Conservation (phyloP, 2,329 filamentous ascomycete genomes). For the Fusarium sp. region DNA sequence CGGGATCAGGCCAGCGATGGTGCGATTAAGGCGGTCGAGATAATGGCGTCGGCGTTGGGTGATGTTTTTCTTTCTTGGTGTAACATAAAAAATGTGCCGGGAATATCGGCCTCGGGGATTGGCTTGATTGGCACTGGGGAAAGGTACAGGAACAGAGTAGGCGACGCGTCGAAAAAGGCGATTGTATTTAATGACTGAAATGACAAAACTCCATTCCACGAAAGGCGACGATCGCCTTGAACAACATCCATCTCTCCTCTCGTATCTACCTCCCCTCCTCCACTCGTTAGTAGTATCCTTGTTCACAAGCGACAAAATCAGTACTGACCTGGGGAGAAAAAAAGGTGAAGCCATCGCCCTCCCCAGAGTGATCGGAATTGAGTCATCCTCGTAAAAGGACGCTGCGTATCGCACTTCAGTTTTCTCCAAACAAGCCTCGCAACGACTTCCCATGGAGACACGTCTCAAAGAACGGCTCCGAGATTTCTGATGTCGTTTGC, state of each 20-base stretch:
- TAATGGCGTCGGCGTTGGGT: constrained; percentile 25
- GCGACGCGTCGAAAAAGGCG: constrained; percentile 16
- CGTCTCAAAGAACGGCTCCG: constrained; percentile 58
- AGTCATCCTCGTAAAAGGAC: constrained; percentile 70
- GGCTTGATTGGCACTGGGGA: background rate
- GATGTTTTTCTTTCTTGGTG: background rate
- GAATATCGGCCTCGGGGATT: constrained; percentile 14
- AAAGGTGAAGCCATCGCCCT: constrained; percentile 71
- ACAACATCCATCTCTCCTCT: background rate
- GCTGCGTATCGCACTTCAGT: constrained; percentile 98
- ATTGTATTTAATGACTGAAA: constrained; percentile 35
- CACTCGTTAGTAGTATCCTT: constrained; percentile 47
- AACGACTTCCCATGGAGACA: constrained; percentile 89
- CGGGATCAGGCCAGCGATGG: background rate
- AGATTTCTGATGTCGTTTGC: constrained; percentile 96
- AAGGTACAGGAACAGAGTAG: constrained; percentile 2
- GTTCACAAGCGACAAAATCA: background rate
- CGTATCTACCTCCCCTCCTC: background rate
- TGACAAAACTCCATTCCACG: constrained; percentile 34
- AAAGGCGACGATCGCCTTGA: constrained; percentile 13
- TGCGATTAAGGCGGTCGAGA: constrained; percentile 13
- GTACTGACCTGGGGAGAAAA: constrained; percentile 48
- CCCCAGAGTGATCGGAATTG: constrained; percentile 94
- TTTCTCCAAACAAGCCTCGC: constrained; percentile 82
- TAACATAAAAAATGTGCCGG: background rate